phyloP scores from a whole-genome alignment of 345 rosid species.

The Arabis alpina region DNA sequence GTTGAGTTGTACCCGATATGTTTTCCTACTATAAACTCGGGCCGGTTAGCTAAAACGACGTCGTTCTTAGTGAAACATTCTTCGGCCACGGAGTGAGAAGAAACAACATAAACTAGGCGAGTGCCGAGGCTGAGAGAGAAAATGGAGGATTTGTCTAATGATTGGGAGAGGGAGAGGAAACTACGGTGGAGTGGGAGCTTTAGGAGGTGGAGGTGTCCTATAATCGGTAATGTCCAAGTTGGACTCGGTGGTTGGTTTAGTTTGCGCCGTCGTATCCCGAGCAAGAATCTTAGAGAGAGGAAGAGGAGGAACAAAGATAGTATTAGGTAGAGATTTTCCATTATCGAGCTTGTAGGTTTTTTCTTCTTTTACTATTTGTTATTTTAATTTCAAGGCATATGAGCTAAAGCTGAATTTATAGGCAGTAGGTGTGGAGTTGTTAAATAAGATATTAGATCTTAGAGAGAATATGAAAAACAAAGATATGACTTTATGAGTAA shows the following conservation, averaged over 20 bases:
- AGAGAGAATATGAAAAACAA: too few species aligned
- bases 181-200: constrained; percentile 40
- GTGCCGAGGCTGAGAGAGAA: constrained; percentile 53
- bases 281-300: not conserved
- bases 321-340: constrained; percentile 9
- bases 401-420: constrained; percentile 10
- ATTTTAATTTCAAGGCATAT: not conserved
- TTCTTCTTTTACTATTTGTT: not conserved
- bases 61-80: constrained; percentile 55
- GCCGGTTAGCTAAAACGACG: constrained; percentile 55
- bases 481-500: too few species aligned
- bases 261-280: constrained; percentile 22
- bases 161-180: constrained; percentile 22
- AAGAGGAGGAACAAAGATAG: constrained; percentile 10
- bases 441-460: too few species aligned
- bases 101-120: constrained; percentile 46
- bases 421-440: too few species aligned
- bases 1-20: constrained; percentile 47
- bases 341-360: not conserved
- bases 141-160: constrained; percentile 42
- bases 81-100: constrained; percentile 44
- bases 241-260: constrained; percentile 56
- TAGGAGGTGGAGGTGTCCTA: constrained; percentile 40
- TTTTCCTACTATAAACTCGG: constrained; percentile 36
- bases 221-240: not conserved